Evolutionary conservation across 2,329 filamentous ascomycete species (phyloP).

Genomic region (Xylaria sp.): DNA sequence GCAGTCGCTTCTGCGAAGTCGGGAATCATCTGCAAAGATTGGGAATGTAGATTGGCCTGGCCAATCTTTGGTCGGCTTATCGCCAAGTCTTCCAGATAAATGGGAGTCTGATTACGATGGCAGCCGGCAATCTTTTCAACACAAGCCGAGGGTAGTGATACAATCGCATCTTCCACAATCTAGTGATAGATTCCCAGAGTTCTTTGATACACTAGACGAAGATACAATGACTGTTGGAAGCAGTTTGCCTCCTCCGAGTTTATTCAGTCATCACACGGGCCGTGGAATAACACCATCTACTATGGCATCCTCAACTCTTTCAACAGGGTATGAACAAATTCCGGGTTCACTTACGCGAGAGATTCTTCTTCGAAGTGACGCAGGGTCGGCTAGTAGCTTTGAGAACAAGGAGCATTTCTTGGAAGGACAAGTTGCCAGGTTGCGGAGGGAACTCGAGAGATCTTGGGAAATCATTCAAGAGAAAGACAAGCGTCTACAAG

Average conservation of each 20-base stretch:
- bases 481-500: constrained; percentile 17
- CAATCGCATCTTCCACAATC: constrained; percentile 67
- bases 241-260: constrained; percentile 19
- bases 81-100: constrained; percentile 57
- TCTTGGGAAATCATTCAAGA: constrained; percentile 29
- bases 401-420: constrained; percentile 11
- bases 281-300: constrained; percentile 25
- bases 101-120: constrained; percentile 70
- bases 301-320: neutral
- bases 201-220: constrained; percentile 44
- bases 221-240: constrained; percentile 28
- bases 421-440: constrained; percentile 8
- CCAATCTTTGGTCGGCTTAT: neutral
- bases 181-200: constrained; percentile 67
- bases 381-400: neutral
- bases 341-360: neutral
- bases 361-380: neutral
- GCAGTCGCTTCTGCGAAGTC: constrained; percentile 5
- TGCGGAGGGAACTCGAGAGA: constrained; percentile 22
- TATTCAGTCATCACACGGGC: constrained; percentile 26
- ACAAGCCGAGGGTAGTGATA: constrained; percentile 62
- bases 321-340: neutral
- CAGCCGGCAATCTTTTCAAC: constrained; percentile 66
- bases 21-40: neutral
- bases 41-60: neutral